phyloP scores from a whole-genome alignment of 2,329 filamentous ascomycete genomes.

The Truncatella angustata region DNA sequence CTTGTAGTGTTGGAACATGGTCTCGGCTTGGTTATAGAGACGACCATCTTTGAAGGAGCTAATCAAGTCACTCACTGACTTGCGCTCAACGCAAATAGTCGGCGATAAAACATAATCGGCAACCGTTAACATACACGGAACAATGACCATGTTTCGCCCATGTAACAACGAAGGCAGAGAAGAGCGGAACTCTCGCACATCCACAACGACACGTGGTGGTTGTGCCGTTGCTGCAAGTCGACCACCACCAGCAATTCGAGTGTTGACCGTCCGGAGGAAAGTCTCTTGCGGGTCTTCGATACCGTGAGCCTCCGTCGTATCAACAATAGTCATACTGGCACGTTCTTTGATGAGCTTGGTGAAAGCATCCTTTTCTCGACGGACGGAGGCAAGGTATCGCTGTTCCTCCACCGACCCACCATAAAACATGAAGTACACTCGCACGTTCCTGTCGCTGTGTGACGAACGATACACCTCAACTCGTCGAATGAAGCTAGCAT shows the following conservation, averaged over 20 bases:
- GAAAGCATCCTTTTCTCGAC: constrained; percentile 96
- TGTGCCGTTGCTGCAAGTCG: constrained; percentile 78
- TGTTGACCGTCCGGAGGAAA: constrained; percentile 94
- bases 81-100: constrained; percentile 89
- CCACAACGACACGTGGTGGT: constrained; percentile 87
- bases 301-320: constrained; percentile 69
- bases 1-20: constrained; percentile 93
- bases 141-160: constrained; percentile 80
- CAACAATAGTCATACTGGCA: constrained; percentile 85
- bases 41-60: constrained; percentile 89
- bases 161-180: constrained; percentile 89
- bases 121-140: constrained; percentile 94
- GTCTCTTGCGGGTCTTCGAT: constrained; percentile 82
- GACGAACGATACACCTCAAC: constrained; percentile 96
- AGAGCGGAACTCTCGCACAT: constrained; percentile 94
- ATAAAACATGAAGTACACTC: constrained; percentile 97
- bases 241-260: constrained; percentile 90
- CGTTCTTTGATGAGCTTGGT: constrained; percentile 93
- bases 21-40: constrained; percentile 86
- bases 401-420: constrained; percentile 94
- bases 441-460: constrained; percentile 82
- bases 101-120: constrained; percentile 95
- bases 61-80: constrained; percentile 88
- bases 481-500: constrained; percentile 87
- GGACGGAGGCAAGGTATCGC: constrained; percentile 81